Conservation (phyloP, 1,284 basidiomycete genomes). For the Austroboletus novae-zelandiae region DNA sequence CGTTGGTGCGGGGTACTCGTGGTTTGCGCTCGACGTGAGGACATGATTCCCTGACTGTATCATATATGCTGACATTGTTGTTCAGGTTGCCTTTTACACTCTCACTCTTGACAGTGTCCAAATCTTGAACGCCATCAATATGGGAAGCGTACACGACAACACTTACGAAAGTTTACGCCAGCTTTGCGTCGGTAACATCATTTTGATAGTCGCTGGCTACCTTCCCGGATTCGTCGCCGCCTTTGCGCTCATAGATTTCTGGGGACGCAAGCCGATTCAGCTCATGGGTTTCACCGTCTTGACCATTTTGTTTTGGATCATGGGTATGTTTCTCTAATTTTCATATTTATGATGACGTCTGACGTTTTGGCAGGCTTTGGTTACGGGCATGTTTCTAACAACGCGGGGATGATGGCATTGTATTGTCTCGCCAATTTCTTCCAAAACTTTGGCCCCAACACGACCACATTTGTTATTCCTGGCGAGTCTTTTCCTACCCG, state of each 20-base stretch:
- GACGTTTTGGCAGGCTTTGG: slow-evolving; percentile 40
- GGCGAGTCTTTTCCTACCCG: slow-evolving; percentile 73
- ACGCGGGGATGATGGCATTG: slow-evolving; percentile 51
- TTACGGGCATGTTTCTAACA: slow-evolving; percentile 48
- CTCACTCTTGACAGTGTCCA: slow-evolving; percentile 56
- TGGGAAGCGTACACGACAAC: slow-evolving; percentile 10
- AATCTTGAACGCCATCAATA: slow-evolving; percentile 24
- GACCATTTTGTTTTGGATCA: slow-evolving; percentile 47
- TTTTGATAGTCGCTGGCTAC: slow-evolving; percentile 47
- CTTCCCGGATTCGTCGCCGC: slow-evolving; percentile 49
- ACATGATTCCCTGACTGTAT: neutral
- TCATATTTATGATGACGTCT: neutral
- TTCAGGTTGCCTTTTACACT: slow-evolving; percentile 57
- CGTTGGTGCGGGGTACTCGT: slow-evolving; percentile 46
- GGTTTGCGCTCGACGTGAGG: slow-evolving; percentile 59
- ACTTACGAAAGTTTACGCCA: slow-evolving; percentile 25
- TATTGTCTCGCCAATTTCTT: slow-evolving; percentile 58
- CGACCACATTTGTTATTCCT: slow-evolving; percentile 68
- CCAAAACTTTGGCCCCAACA: slow-evolving; percentile 64
- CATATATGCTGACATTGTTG: neutral
- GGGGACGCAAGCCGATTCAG: slow-evolving; percentile 52
- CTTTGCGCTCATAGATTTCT: slow-evolving; percentile 47
- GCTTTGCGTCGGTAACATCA: slow-evolving; percentile 38
- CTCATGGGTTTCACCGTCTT: slow-evolving; percentile 58
- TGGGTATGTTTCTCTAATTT: slow-evolving; percentile 35